Evolutionary conservation across 2,329 filamentous ascomycete genomes (phyloP).

Genomic region (Blastomyces parvus): DNA sequence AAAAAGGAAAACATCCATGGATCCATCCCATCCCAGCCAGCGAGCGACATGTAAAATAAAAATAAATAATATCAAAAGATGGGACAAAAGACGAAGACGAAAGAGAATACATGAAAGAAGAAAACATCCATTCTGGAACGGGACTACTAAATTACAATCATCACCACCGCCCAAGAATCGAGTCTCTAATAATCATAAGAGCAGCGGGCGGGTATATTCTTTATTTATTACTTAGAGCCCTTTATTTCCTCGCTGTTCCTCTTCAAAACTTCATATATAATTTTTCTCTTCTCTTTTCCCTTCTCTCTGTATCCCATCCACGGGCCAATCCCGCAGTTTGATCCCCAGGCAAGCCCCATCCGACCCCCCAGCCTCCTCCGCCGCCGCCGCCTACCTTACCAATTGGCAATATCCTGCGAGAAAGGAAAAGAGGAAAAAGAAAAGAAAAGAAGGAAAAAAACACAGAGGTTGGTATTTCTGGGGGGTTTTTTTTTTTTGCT

Average conservation of each 20-base stretch:
- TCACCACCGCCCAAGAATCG: not conserved
- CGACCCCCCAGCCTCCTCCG: conserved; percentile 2
- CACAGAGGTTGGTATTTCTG: conserved; percentile 16
- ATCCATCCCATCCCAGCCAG: too few relatives aligned
- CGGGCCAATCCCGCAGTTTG: not conserved
- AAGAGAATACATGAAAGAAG: too few relatives aligned
- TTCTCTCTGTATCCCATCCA: not conserved
- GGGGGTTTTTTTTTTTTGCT: too few relatives aligned
- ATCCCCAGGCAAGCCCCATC: not conserved
- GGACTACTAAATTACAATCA: not conserved
- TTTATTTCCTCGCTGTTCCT: too few relatives aligned
- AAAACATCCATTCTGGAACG: not conserved
- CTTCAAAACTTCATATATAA: too few relatives aligned
- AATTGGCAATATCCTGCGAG: too few relatives aligned
- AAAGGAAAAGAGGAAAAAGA: too few relatives aligned
- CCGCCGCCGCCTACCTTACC: too few relatives aligned
- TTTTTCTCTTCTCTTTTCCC: too few relatives aligned
- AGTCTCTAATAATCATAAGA: too few relatives aligned
- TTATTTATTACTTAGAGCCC: not conserved
- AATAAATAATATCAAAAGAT: too few relatives aligned
- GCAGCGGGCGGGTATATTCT: not conserved
- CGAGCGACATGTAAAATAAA: too few relatives aligned
- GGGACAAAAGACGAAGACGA: not conserved
- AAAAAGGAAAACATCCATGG: not conserved
- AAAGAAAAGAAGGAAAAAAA: conserved; percentile 11